Conservation (phyloP, 164 flowering plant genomes). For the Macadamia tetraphylla region DNA sequence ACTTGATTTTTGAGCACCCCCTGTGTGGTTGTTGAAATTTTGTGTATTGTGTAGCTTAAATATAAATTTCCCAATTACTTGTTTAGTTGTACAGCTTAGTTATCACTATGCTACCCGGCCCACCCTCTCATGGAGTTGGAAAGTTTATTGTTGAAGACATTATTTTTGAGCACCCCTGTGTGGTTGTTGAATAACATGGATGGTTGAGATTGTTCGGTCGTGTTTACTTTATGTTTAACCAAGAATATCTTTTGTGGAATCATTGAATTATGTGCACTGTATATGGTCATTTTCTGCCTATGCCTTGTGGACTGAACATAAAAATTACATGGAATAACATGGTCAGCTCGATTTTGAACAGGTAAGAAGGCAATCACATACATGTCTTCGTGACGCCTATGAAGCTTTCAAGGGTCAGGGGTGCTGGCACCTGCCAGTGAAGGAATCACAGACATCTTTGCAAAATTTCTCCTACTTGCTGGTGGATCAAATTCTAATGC, state of each 20-base stretch:
- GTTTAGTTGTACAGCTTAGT: too few species aligned
- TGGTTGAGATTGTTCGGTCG: neutral
- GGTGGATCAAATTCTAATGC: conserved; percentile 46
- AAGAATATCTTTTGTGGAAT: too few species aligned
- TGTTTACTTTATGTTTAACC: neutral
- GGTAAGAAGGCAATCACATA: conserved; percentile 71
- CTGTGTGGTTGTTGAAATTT: neutral
- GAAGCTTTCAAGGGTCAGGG: conserved; percentile 43
- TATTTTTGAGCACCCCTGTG: too few species aligned
- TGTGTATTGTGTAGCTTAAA: neutral
- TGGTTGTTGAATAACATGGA: neutral
- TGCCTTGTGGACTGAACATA: neutral
- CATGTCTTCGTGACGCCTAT: conserved; percentile 50
- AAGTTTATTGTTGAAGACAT: too few species aligned
- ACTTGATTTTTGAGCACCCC: too few species aligned
- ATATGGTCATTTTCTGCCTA: neutral
- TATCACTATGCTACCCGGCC: too few species aligned
- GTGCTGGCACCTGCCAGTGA: conserved; percentile 67
- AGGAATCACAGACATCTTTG: conserved; percentile 51
- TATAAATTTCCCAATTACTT: neutral
- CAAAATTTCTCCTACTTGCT: conserved; percentile 70
- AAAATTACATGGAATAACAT: neutral
- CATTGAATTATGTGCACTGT: neutral
- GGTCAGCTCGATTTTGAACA: conserved; percentile 19
- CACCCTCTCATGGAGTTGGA: too few species aligned